Percentiles rank a stretch among this genome's conserved stretches.
Conservation (phyloP, 208 protist species). For the Leishmania gerbilli region DNA sequence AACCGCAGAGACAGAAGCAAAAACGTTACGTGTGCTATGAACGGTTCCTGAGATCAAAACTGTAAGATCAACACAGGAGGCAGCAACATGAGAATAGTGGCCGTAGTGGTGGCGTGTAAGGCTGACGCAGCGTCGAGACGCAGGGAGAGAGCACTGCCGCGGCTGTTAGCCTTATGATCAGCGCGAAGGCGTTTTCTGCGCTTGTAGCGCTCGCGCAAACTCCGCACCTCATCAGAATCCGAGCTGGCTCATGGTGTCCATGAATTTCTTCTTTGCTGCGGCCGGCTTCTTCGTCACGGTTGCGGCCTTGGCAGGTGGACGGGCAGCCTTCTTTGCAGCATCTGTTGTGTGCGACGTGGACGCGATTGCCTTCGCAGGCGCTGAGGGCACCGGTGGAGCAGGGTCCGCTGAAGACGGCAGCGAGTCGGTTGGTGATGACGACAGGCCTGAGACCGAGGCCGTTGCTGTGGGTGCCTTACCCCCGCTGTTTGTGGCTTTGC, state of each 20-base stretch:
- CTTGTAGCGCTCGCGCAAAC: not conserved
- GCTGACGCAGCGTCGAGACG: not conserved
- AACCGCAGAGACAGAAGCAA: not conserved
- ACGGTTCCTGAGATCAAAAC: not conserved
- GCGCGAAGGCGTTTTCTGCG: no score
- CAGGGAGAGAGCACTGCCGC: not conserved
- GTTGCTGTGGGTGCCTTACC: not conserved
- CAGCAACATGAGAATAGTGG: not conserved
- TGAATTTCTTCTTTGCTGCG: slow-evolving; percentile 24
- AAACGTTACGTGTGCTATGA: not conserved
- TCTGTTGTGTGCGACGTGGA: not conserved
- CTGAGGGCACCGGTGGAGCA: not conserved
- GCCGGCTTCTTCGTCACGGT: not conserved
- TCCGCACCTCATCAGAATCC: slow-evolving; percentile 32
- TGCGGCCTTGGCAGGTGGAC: not conserved
- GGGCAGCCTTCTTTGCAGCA: not conserved
- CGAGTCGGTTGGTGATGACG: not conserved
- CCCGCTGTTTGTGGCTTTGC: not conserved
- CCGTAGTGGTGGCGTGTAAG: no score
- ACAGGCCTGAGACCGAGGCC: not conserved
- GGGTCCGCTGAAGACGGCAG: not conserved
- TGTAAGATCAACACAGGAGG: not conserved
- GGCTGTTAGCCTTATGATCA: not conserved
- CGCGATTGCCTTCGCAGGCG: not conserved
- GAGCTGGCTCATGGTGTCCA: slow-evolving; percentile 53